Conservation (phyloP, 2,329 filamentous ascomycete genomes). For the Curvularia eragrostidis region DNA sequence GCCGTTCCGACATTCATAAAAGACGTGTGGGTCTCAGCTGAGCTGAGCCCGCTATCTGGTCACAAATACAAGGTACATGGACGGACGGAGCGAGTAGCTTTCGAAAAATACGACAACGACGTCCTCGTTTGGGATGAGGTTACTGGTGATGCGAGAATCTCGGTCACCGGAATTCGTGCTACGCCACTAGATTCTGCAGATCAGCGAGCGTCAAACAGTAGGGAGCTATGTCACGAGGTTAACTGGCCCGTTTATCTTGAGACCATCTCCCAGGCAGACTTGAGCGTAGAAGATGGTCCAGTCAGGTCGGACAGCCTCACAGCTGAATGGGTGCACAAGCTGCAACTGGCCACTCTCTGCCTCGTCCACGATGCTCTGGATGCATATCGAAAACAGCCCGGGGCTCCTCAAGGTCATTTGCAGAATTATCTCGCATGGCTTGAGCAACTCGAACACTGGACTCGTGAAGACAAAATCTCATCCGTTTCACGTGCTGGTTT, state of each 20-base stretch:
- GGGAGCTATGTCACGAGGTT: conserved; percentile 5
- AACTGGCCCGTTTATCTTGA: conserved; percentile 2
- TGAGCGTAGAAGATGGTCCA: not conserved
- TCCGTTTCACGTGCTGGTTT: not conserved
- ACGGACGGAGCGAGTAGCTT: conserved; percentile 5
- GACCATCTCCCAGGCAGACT: not conserved
- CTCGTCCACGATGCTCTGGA: conserved; percentile 4
- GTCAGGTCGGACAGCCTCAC: not conserved
- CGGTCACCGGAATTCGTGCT: conserved; percentile 4
- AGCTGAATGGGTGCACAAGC: conserved; percentile 1
- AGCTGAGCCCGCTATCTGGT: not conserved
- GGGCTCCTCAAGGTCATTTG: not conserved
- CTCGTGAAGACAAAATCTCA: conserved; percentile 2
- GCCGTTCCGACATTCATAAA: conserved; percentile 3
- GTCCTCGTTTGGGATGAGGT: conserved; percentile 1
- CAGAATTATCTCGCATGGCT: conserved; percentile 1
- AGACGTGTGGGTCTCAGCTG: conserved; percentile 3
- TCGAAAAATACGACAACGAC: conserved; percentile 6
- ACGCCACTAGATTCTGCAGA: conserved; percentile 4
- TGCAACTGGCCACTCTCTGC: conserved; percentile 7
- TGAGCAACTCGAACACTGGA: conserved; percentile 4
- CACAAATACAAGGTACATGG: conserved; percentile 5
- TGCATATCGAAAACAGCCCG: not conserved
- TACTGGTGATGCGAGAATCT: not conserved
- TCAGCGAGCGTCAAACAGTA: not conserved